Evolutionary conservation across 305 asterid genomes (phyloP).

Genomic region (Solanum hybrid): DNA sequence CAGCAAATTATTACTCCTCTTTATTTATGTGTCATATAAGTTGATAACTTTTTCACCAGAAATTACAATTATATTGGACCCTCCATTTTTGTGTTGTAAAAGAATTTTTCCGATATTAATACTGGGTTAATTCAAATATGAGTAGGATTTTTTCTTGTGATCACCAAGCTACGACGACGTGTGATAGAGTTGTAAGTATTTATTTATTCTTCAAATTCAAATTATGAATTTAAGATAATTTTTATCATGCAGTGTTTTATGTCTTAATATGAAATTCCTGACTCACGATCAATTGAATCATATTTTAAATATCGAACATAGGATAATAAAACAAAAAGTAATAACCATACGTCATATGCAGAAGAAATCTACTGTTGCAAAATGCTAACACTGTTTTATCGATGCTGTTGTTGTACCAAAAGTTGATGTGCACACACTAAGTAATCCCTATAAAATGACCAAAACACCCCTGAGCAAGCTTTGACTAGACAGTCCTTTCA

Average conservation of each 20-base stretch:
- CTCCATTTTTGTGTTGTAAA: neutral
- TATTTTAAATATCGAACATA: neutral
- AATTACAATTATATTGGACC: neutral
- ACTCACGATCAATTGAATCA: neutral
- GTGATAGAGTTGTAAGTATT: neutral
- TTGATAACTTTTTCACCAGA: neutral
- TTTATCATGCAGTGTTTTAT: neutral
- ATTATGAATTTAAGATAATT: neutral
- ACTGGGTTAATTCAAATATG: neutral
- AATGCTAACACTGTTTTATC: conserved; percentile 4
- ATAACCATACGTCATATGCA: neutral
- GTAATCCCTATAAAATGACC: neutral
- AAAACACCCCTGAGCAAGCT: neutral
- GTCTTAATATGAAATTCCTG: neutral
- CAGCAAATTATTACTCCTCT: neutral
- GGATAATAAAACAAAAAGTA: neutral
- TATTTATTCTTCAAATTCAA: neutral
- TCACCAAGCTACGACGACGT: no score
- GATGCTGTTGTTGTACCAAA: conserved; percentile 1
- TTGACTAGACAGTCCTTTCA: neutral
- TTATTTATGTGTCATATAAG: neutral
- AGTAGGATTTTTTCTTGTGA: neutral
- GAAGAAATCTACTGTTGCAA: neutral
- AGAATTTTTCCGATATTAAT: neutral
- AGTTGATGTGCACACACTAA: neutral